phyloP scores from a whole-genome alignment of 768 basidiomycete species.

The Filobasidium floriforme region DNA sequence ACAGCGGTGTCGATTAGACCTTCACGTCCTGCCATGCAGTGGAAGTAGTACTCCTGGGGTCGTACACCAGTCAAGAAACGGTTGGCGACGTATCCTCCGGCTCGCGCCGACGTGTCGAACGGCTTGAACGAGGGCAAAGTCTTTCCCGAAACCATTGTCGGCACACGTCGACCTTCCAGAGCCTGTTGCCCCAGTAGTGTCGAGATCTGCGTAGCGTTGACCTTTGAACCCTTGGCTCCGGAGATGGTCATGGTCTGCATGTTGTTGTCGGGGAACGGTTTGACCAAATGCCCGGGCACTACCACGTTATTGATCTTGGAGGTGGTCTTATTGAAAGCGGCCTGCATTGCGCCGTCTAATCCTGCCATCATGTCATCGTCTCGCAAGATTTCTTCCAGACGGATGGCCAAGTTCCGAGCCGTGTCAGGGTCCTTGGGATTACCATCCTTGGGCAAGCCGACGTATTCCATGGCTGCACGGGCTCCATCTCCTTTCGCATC shows the following conservation, averaged over 20 bases:
- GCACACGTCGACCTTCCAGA: constrained; percentile 94
- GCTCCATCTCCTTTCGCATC: constrained; percentile 67
- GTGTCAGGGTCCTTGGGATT: constrained; percentile 44
- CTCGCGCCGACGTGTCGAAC: constrained; percentile 96
- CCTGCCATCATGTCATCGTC: constrained; percentile 98
- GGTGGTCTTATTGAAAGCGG: constrained; percentile 61
- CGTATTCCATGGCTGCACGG: constrained; percentile 71
- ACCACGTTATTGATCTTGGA: constrained; percentile 80
- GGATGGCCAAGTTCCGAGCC: constrained; percentile 45
- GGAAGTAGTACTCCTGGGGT: constrained; percentile 99
- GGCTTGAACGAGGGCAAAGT: constrained; percentile 93
- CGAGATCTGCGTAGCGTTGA: constrained; percentile 97
- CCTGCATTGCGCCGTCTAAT: constrained; percentile 57
- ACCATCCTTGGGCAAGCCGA: constrained; percentile 52
- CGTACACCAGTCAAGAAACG: constrained; percentile 97
- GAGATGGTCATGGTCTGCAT: constrained; percentile 99
- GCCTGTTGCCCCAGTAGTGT: constrained; percentile 96
- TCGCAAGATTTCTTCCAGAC: constrained; percentile 84
- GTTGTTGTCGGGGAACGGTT: constrained; percentile 94
- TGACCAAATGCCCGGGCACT: constrained; percentile 76
- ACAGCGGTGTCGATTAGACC: constrained; percentile 98
- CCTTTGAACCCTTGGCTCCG: constrained; percentile 94
- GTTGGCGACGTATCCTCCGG: constrained; percentile 95
- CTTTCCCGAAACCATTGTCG: constrained; percentile 98
- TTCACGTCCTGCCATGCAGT: constrained; percentile 99